Evolutionary conservation across 805 yeast genomes (phyloP).

Genomic region (Kluyveromyces nonfermentans): DNA sequence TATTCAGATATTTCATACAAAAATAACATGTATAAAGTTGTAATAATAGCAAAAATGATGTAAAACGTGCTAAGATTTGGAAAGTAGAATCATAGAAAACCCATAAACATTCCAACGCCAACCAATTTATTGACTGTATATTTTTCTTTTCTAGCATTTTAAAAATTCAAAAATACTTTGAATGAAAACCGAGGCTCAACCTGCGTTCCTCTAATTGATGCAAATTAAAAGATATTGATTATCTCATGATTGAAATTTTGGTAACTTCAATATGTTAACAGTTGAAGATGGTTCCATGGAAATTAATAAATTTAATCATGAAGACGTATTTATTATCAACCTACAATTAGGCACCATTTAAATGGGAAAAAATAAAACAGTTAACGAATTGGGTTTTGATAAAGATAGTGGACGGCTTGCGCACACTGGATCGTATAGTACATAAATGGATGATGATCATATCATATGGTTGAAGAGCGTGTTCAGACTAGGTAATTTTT

Average conservation of each 20-base stretch:
- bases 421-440: background rate
- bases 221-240: background rate
- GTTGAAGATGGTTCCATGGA: background rate
- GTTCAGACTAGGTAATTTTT: constrained; percentile 21
- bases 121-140: background rate
- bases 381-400: background rate
- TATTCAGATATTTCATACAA: constrained; percentile 1
- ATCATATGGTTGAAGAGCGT: constrained; percentile 20
- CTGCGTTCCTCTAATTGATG: background rate
- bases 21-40: constrained; percentile 1
- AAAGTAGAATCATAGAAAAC: background rate
- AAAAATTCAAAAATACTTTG: background rate
- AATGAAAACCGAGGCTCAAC: background rate
- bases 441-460: constrained; percentile 2
- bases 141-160: too few species aligned
- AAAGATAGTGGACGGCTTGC: background rate
- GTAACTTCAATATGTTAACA: background rate
- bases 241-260: background rate
- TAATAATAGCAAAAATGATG: constrained; percentile 3
- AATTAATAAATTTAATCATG: background rate
- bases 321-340: background rate
- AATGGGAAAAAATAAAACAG: background rate
- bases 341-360: background rate
- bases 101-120: background rate
- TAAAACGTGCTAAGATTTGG: background rate